Percentiles rank a stretch among this genome's conserved stretches.
phyloP scores from a whole-genome alignment of 2,329 filamentous ascomycete genomes.

The Sporothrix globosa region DNA sequence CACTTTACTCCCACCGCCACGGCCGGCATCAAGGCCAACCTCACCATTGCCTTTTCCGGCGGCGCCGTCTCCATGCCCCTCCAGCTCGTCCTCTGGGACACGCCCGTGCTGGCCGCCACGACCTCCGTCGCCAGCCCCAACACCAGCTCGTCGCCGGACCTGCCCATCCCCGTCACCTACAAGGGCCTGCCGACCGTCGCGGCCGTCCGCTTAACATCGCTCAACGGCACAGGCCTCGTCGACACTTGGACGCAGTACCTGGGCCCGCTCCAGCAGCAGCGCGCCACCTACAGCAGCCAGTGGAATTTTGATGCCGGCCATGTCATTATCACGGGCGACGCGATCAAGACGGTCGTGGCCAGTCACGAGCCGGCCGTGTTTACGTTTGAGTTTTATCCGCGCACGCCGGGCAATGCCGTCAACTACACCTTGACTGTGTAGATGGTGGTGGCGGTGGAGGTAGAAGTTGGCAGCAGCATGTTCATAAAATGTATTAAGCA shows the following conservation, averaged over 20 bases:
- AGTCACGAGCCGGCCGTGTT: slow-evolving; percentile 52
- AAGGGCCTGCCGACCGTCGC: slow-evolving; percentile 55
- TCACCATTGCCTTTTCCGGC: slow-evolving; percentile 57
- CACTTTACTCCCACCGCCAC: slow-evolving; percentile 48
- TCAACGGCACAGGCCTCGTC: slow-evolving; percentile 53
- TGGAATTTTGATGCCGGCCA: slow-evolving; percentile 55
- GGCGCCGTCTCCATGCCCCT: slow-evolving; percentile 51
- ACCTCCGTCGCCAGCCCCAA: slow-evolving; percentile 11
- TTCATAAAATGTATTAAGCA: too few relatives aligned
- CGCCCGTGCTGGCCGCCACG: slow-evolving; percentile 44
- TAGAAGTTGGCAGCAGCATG: too few relatives aligned
- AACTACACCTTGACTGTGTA: slow-evolving; percentile 49
- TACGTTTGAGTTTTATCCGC: slow-evolving; percentile 59
- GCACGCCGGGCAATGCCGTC: slow-evolving; percentile 52
- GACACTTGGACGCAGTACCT: slow-evolving; percentile 62
- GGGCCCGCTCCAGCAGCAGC: slow-evolving; percentile 54
- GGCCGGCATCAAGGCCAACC: slow-evolving; percentile 53
- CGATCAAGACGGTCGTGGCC: slow-evolving; percentile 52
- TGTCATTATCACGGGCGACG: slow-evolving; percentile 52
- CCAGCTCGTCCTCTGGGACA: slow-evolving; percentile 57
- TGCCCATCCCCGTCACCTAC: slow-evolving; percentile 57
- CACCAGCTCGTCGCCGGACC: slow-evolving; percentile 38
- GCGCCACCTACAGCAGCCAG: slow-evolving; percentile 54
- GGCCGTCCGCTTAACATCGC: slow-evolving; percentile 52
- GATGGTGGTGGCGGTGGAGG: too few relatives aligned